A percentile compares a stretch with the other conserved stretches of the same genome.
Conservation (phyloP, 2,329 filamentous ascomycete species). For the Botrytis medusae region DNA sequence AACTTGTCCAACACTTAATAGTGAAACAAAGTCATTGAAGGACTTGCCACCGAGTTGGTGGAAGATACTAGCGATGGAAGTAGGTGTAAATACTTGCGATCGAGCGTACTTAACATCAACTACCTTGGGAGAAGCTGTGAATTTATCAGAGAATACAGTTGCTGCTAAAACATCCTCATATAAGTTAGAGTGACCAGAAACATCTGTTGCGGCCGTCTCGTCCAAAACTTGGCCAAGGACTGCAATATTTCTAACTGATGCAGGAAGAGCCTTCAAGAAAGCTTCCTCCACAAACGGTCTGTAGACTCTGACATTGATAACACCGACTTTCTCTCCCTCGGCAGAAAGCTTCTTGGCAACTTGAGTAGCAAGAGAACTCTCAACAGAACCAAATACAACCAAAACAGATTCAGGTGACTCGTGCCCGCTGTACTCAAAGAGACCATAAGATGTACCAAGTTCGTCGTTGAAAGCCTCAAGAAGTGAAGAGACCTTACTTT, state of each 20-base stretch:
- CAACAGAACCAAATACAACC: constrained; percentile 89
- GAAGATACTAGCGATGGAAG: constrained; percentile 53
- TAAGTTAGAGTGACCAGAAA: constrained; percentile 76
- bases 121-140: constrained; percentile 62
- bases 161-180: constrained; percentile 90
- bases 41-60: constrained; percentile 51
- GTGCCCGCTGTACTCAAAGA: constrained; percentile 94
- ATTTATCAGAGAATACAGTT: constrained; percentile 73
- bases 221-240: constrained; percentile 87
- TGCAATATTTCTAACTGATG: constrained; percentile 71
- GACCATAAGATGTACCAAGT: constrained; percentile 87
- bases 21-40: constrained; percentile 32
- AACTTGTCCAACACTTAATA: constrained; percentile 58
- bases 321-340: constrained; percentile 76
- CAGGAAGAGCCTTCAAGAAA: constrained; percentile 79
- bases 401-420: constrained; percentile 75
- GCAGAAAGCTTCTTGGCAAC: constrained; percentile 71
- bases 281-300: constrained; percentile 93
- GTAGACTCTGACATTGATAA: constrained; percentile 90
- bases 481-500: constrained; percentile 69
- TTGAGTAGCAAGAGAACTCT: constrained; percentile 82
- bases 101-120: constrained; percentile 89
- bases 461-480: constrained; percentile 81
- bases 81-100: constrained; percentile 56
- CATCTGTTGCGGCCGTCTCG: constrained; percentile 70